Percentiles rank a stretch among this genome's conserved stretches.
phyloP scores from a whole-genome alignment of 2,329 filamentous ascomycete species.

The Akanthomyces muscarius region DNA sequence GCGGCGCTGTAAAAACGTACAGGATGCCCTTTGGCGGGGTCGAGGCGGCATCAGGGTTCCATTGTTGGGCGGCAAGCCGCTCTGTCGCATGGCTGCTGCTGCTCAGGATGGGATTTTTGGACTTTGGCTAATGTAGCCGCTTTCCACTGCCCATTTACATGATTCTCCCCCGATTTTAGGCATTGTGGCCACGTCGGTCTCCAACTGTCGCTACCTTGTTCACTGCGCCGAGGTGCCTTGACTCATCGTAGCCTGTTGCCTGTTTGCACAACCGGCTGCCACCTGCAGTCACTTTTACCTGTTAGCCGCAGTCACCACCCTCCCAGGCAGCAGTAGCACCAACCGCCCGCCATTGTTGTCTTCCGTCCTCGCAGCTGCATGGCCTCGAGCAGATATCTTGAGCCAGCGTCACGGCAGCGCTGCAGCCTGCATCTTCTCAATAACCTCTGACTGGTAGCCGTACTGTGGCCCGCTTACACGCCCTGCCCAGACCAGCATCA shows the following conservation, averaged over 20 bases:
- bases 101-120: neutral
- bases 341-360: neutral
- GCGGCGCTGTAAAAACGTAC: neutral
- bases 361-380: neutral
- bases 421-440: neutral
- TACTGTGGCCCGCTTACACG: neutral
- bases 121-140: neutral
- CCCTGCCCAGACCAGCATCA: neutral
- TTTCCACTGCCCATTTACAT: neutral
- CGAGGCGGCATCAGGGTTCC: neutral
- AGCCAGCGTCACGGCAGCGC: neutral
- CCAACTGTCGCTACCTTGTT: neutral
- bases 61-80: neutral
- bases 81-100: neutral
- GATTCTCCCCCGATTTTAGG: neutral
- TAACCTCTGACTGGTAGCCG: too few relatives aligned
- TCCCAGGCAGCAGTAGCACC: constrained; percentile 3
- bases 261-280: neutral
- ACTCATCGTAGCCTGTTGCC: neutral
- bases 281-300: neutral
- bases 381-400: neutral
- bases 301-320: neutral
- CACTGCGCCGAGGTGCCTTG: neutral
- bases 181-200: neutral
- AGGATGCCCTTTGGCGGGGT: neutral